These are phyloP conservation scores for Mercurialis annua DNA, from an alignment of 345 rosid species.

Conservation along the genomic window DNA sequence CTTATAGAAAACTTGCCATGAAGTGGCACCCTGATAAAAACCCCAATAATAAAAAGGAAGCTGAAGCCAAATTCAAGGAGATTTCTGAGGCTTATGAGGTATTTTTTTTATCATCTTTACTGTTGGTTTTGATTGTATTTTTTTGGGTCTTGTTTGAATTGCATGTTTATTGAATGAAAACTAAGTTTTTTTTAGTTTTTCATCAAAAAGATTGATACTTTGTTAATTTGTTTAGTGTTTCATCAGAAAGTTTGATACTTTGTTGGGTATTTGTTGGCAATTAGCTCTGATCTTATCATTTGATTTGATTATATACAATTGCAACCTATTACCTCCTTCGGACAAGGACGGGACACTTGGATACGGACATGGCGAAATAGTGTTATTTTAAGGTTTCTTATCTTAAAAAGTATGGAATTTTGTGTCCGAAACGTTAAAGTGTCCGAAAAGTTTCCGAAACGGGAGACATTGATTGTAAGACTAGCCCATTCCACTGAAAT, in stretches of 20 bases:
- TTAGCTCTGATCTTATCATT: too few species aligned
- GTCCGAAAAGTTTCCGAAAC: too few species aligned
- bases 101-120: not conserved
- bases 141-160: not conserved
- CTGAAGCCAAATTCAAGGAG: conserved; percentile 84
- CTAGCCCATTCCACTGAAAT: too few species aligned
- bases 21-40: conserved; percentile 96
- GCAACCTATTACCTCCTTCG: too few species aligned
- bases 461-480: not conserved
- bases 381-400: not conserved
- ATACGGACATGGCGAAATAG: too few species aligned
- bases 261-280: too few species aligned
- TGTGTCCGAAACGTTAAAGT: too few species aligned
- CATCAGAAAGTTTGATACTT: not conserved
- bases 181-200: not conserved
- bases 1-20: conserved; percentile 86
- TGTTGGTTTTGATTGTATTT: not conserved
- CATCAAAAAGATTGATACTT: not conserved
- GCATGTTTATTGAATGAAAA: not conserved
- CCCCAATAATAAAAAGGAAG: conserved; percentile 70
- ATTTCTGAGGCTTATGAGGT: conserved; percentile 91
- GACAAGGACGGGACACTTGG: too few species aligned
- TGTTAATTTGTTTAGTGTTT: not conserved
- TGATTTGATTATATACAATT: too few species aligned
- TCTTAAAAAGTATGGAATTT: too few species aligned